Evolutionary conservation across 176 grass and related monocot species (phyloP).

Genomic region (Stipa capillata): DNA sequence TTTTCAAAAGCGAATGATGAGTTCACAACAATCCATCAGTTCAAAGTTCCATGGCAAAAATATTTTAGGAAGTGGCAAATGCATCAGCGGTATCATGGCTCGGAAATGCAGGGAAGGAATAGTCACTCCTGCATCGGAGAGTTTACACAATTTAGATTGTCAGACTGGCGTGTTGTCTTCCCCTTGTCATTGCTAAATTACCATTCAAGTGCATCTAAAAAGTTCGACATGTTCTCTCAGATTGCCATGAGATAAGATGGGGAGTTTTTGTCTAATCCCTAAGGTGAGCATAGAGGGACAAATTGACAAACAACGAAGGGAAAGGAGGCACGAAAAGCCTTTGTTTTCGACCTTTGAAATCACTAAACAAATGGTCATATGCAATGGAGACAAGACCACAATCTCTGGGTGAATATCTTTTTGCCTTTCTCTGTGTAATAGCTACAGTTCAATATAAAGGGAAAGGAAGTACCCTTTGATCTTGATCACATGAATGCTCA

Average conservation of each 20-base stretch:
- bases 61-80: not conserved
- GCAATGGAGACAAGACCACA: not conserved
- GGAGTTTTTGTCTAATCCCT: not conserved
- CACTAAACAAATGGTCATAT: not conserved
- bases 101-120: not conserved
- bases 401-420: slow-evolving; percentile 11
- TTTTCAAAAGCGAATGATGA: no score
- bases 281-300: slow-evolving; percentile 12
- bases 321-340: slow-evolving; percentile 9
- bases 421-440: slow-evolving; percentile 5
- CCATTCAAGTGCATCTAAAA: no score
- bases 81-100: no score
- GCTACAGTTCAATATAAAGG: not conserved
- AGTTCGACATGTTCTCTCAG: not conserved
- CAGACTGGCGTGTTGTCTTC: not conserved
- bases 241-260: not conserved
- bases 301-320: slow-evolving; percentile 2
- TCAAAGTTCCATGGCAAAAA: not conserved
- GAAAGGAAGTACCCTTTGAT: not conserved
- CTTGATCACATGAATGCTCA: not conserved
- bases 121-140: not conserved
- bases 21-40: no score
- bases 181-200: not conserved
- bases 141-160: no score
- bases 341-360: slow-evolving; percentile 9